phyloP scores from a whole-genome alignment of 2,329 filamentous ascomycete genomes.

The Pezicula radicicola region DNA sequence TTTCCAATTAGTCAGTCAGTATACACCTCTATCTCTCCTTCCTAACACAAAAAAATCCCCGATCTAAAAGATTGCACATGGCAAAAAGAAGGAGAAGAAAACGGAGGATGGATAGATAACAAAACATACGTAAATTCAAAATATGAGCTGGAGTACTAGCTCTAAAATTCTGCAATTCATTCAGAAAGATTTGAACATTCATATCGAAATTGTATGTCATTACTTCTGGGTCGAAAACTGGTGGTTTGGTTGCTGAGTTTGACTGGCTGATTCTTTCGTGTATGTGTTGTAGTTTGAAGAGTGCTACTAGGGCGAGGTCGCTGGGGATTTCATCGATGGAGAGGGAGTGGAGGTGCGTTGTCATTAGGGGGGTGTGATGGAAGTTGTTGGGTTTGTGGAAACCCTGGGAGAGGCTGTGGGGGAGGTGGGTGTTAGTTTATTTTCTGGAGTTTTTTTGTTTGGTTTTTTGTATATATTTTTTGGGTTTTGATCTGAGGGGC shows the following conservation, averaged over 20 bases:
- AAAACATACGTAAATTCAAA: slow-evolving; percentile 12
- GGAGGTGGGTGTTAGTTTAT: too few relatives aligned
- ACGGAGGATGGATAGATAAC: neutral
- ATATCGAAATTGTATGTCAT: slow-evolving; percentile 18
- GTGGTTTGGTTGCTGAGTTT: slow-evolving; percentile 2
- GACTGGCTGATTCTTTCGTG: slow-evolving; percentile 13
- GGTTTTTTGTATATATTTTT: neutral
- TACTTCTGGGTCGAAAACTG: slow-evolving; percentile 7
- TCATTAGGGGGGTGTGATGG: slow-evolving; percentile 20
- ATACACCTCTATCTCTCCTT: too few relatives aligned
- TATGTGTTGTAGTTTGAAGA: slow-evolving; percentile 19
- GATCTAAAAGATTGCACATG: too few relatives aligned
- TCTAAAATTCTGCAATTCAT: slow-evolving; percentile 21
- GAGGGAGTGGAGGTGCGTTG: slow-evolving; percentile 10
- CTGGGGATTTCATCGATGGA: slow-evolving; percentile 6
- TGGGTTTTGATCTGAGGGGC: neutral
- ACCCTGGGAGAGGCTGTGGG: slow-evolving; percentile 12
- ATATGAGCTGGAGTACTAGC: slow-evolving; percentile 10
- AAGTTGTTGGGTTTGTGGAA: slow-evolving; percentile 24
- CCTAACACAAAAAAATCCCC: too few relatives aligned
- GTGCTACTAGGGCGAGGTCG: slow-evolving; percentile 8
- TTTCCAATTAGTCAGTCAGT: too few relatives aligned
- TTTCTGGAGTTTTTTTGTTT: neutral
- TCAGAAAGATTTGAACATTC: slow-evolving; percentile 20
- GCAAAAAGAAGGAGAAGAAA: neutral